Conservation (phyloP, 1,284 basidiomycete genomes). For the Austroboletus rostrupii region DNA sequence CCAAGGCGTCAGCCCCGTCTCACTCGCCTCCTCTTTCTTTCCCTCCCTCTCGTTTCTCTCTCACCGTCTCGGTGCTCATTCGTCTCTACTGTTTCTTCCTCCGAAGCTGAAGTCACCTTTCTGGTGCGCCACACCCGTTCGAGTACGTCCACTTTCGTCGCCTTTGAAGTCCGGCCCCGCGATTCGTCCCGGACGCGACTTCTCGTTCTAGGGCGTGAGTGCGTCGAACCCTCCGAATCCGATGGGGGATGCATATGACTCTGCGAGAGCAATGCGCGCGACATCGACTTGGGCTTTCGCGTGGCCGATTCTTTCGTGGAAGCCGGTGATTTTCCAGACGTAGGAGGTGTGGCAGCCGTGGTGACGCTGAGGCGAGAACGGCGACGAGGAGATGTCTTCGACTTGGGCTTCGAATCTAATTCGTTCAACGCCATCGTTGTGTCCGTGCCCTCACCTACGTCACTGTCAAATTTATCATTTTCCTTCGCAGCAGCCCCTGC, state of each 20-base stretch:
- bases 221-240: conserved; percentile 24
- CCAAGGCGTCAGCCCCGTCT: conserved; percentile 7
- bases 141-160: conserved; percentile 2
- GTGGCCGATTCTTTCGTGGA: neutral
- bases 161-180: conserved; percentile 10
- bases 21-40: conserved; percentile 29
- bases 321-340: neutral
- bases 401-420: conserved; percentile 12
- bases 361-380: conserved; percentile 10
- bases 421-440: conserved; percentile 11
- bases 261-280: conserved; percentile 23
- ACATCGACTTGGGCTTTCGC: conserved; percentile 16
- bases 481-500: conserved; percentile 5
- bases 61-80: conserved; percentile 13
- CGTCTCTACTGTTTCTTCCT: conserved; percentile 7
- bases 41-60: conserved; percentile 21
- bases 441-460: conserved; percentile 2
- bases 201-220: conserved; percentile 21
- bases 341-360: neutral
- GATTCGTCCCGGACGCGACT: conserved; percentile 23
- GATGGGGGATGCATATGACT: conserved; percentile 14
- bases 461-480: conserved; percentile 1
- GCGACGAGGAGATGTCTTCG: neutral
- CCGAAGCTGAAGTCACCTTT: conserved; percentile 8
- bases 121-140: conserved; percentile 4